These are phyloP conservation scores for Ceratocystis papillata DNA, from an alignment of 2,329 filamentous ascomycete species.

Conservation along the genomic window DNA sequence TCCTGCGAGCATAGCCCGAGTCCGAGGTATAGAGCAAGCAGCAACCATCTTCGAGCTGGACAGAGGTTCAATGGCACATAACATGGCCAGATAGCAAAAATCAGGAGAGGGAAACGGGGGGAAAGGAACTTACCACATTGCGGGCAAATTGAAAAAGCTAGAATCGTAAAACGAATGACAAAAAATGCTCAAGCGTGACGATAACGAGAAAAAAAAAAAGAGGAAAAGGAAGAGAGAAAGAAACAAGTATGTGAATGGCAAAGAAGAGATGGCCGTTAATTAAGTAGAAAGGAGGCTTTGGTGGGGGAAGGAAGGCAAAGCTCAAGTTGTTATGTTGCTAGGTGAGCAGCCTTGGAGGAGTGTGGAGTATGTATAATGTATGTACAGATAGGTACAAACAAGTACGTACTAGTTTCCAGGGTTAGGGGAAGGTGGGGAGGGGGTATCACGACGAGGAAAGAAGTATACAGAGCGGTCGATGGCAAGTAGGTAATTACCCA, in stretches of 20 bases:
- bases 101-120: conserved; percentile 15
- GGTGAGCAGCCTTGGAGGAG: background rate
- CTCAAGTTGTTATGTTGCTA: conserved; percentile 14
- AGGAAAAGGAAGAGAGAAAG: conserved; percentile 13
- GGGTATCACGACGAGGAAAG: conserved; percentile 24
- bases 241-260: conserved; percentile 7
- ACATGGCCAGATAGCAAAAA: conserved; percentile 5
- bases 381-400: background rate
- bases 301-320: conserved; percentile 13
- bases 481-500: background rate
- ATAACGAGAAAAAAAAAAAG: conserved; percentile 13
- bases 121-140: conserved; percentile 24
- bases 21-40: background rate
- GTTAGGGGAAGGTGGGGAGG: conserved; percentile 19
- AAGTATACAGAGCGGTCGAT: conserved; percentile 12
- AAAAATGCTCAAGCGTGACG: conserved; percentile 15
- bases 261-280: conserved; percentile 16
- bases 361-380: conserved; percentile 20
- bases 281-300: conserved; percentile 21
- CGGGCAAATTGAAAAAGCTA: conserved; percentile 22
- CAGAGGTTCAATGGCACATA: conserved; percentile 6
- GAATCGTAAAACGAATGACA: conserved; percentile 23
- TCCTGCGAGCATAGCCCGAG: background rate
- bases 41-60: background rate
- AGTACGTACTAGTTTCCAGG: conserved; percentile 11